These are phyloP conservation scores for Aspergillus sclerotialis DNA, from an alignment of 2,329 filamentous ascomycete genomes.

Conservation along the genomic window DNA sequence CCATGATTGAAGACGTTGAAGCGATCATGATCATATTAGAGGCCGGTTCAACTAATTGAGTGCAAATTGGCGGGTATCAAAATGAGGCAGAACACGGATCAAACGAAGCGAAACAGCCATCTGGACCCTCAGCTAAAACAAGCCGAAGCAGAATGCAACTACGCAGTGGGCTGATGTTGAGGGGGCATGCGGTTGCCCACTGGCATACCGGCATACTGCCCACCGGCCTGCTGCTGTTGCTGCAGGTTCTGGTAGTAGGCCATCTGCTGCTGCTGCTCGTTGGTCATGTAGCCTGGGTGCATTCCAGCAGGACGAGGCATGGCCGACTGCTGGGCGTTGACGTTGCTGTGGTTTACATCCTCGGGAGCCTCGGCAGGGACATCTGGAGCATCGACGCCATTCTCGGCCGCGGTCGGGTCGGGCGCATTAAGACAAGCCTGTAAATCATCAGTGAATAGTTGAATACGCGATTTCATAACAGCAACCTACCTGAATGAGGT, in stretches of 20 bases:
- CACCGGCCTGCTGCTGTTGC: conserved; percentile 59
- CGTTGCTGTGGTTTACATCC: conserved; percentile 69
- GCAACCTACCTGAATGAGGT: conserved; percentile 82
- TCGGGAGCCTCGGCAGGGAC: conserved; percentile 79
- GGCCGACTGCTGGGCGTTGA: conserved; percentile 61
- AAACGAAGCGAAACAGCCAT: conserved; percentile 19
- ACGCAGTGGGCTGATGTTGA: conserved; percentile 75
- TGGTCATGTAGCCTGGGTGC: conserved; percentile 62
- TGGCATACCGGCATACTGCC: conserved; percentile 68
- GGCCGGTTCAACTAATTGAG: conserved; percentile 14
- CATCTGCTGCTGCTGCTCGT: conserved; percentile 64
- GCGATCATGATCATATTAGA: conserved; percentile 10
- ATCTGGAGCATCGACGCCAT: conserved; percentile 68
- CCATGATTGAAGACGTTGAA: no score
- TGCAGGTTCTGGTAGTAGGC: conserved; percentile 78
- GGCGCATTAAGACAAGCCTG: conserved; percentile 95
- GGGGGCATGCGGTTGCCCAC: conserved; percentile 71
- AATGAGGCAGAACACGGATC: conserved; percentile 13
- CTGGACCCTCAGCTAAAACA: conserved; percentile 14
- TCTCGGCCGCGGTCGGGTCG: conserved; percentile 78
- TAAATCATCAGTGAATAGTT: conserved; percentile 1
- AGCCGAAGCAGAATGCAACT: conserved; percentile 15
- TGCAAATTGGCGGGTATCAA: conserved; percentile 31
- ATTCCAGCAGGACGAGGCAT: conserved; percentile 63
- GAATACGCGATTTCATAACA: neutral